These are phyloP conservation scores for Ophiostoma fasciatum DNA, from an alignment of 2,329 filamentous ascomycete genomes.

Conservation along the genomic window DNA sequence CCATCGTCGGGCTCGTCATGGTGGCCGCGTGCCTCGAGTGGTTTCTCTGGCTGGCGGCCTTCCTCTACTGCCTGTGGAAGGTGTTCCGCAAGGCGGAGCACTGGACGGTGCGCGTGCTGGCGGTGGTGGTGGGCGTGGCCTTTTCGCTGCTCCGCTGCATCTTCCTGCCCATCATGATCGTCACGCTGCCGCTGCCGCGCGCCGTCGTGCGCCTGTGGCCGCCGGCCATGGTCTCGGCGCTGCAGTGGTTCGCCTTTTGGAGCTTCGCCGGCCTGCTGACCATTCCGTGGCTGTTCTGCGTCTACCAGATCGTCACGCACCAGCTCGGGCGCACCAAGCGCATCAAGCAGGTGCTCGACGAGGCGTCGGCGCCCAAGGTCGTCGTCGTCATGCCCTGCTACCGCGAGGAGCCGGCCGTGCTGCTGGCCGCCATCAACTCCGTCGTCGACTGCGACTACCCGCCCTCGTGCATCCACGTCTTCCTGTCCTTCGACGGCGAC, in stretches of 20 bases:
- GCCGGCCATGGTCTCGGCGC: slow-evolving; percentile 44
- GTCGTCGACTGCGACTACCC: slow-evolving; percentile 92
- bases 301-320: slow-evolving; percentile 82
- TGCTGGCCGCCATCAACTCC: slow-evolving; percentile 78
- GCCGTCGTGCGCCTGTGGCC: slow-evolving; percentile 64
- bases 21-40: slow-evolving; percentile 78
- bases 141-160: slow-evolving; percentile 71
- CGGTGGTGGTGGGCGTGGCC: slow-evolving; percentile 53
- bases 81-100: slow-evolving; percentile 82
- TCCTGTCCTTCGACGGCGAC: slow-evolving; percentile 88
- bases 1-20: slow-evolving; percentile 69
- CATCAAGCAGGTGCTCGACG: slow-evolving; percentile 73
- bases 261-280: slow-evolving; percentile 74
- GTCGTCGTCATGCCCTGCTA: slow-evolving; percentile 97
- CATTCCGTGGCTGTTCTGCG: slow-evolving; percentile 82
- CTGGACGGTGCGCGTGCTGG: slow-evolving; percentile 65
- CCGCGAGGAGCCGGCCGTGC: slow-evolving; percentile 71
- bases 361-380: slow-evolving; percentile 77
- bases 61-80: slow-evolving; percentile 80
- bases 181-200: slow-evolving; percentile 71
- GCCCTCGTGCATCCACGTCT: slow-evolving; percentile 80
- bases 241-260: slow-evolving; percentile 96
- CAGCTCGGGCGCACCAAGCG: slow-evolving; percentile 68
- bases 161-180: slow-evolving; percentile 87
- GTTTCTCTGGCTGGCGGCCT: slow-evolving; percentile 89